Percentiles rank a stretch among this genome's conserved stretches.
Conservation (phyloP, 2,329 filamentous ascomycete species). For the Epichloe baconii region DNA sequence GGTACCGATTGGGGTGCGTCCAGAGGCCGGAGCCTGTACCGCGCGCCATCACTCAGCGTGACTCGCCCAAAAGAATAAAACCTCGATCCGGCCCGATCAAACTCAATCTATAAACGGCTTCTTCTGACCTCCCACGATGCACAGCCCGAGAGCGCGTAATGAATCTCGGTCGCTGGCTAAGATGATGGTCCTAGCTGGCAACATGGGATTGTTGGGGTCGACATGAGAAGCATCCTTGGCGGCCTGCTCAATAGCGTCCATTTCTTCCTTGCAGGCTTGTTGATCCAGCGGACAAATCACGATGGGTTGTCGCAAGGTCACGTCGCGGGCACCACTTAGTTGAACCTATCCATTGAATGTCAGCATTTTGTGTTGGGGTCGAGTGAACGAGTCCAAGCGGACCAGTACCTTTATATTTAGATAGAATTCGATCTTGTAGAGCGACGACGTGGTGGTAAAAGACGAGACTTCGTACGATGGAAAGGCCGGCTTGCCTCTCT, state of each 20-base stretch:
- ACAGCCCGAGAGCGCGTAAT: conserved; percentile 47
- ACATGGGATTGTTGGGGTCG: conserved; percentile 77
- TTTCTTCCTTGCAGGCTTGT: conserved; percentile 92
- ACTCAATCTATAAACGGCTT: conserved; percentile 50
- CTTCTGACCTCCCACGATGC: conserved; percentile 49
- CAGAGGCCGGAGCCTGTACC: background rate
- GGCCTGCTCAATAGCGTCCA: conserved; percentile 94
- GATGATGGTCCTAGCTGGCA: conserved; percentile 77
- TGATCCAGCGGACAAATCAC: conserved; percentile 94
- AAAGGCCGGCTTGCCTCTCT: conserved; percentile 73
- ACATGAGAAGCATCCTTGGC: conserved; percentile 85
- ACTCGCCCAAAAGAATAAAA: background rate
- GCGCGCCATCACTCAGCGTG: background rate
- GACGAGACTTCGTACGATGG: conserved; percentile 79
- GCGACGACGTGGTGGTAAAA: conserved; percentile 83
- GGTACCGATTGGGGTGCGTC: background rate
- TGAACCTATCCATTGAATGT: conserved; percentile 49
- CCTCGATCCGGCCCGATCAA: background rate
- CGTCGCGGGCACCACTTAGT: conserved; percentile 77
- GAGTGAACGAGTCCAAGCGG: background rate
- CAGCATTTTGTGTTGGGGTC: conserved; percentile 8
- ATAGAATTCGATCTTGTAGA: conserved; percentile 99
- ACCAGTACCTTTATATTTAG: conserved; percentile 72
- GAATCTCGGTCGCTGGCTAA: conserved; percentile 60
- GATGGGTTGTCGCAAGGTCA: conserved; percentile 78